Evolutionary conservation across 2,329 filamentous ascomycete genomes (phyloP), one percentile per base, ranked within the genome.

Genomic region (Penicillium olsonii): DNA sequence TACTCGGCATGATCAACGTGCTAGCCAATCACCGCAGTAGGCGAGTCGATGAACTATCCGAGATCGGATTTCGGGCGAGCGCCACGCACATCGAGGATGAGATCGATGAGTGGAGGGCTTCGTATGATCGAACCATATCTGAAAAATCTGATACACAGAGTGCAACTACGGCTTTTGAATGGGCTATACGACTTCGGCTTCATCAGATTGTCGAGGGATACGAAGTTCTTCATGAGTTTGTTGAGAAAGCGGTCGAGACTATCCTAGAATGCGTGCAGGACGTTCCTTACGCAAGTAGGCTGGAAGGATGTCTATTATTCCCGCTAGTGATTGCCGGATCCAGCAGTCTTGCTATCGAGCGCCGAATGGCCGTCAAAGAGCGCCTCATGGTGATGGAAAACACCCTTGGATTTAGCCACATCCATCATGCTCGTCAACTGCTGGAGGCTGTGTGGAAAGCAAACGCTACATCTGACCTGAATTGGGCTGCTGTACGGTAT

Each of bases 131-230:
- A n/a, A n/a, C n/a, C n/a, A n/a, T n/a, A n/a, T n/a, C n/a, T 9
- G 12, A 24, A 3, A 41, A 50, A 12, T 17, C 22, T 3, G 67
- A 73, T 33, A 65, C 67, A 1, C 47, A 71, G 9, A 53, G 66
- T 39, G 71, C 71, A 15, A 71, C 72, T 2, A 61, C 59, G 14
- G 71, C 72, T 5, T 75, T 73, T 49, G 71, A 75, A 48, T 68
- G 68, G 54, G 72, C 73, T 8, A 64, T 75, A n/a, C 65, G 70
- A 8, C 60, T 76, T 15, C 66, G 73, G 8, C 63, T 76, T 15
- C 71, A 76, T 54, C 72, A 76, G 50, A 68, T 76, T 24, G 68
- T 73, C 10, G 69, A 76, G 38, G 73, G 73, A 1, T 76, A 76
- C 51, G 65, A 69, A 19, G 52, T 70, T 9, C 47, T 59, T 9